Conservation (phyloP, 192 early-diverging fungal genomes). For the Dispira simplex region DNA sequence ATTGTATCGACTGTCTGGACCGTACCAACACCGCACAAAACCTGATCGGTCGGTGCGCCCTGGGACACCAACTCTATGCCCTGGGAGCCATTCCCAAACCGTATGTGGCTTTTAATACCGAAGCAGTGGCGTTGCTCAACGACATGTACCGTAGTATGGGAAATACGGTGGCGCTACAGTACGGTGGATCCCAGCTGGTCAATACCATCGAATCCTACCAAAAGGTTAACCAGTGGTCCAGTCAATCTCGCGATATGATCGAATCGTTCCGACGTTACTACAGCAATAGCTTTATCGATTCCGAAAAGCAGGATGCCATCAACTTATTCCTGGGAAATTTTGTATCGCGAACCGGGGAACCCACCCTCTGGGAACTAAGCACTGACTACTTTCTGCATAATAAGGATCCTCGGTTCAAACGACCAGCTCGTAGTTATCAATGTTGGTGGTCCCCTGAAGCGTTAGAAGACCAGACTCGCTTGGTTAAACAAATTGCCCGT, state of each 20-base stretch:
- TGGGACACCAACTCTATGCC: conserved; percentile 83
- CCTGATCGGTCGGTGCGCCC: conserved; percentile 83
- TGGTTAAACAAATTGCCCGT: conserved; percentile 3
- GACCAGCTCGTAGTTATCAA: conserved; percentile 11
- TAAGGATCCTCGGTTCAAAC: conserved; percentile 21
- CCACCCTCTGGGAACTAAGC: conserved; percentile 59
- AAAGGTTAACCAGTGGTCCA: conserved; percentile 87
- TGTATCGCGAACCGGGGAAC: conserved; percentile 27
- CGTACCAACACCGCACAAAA: conserved; percentile 97
- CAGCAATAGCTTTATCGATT: conserved; percentile 86
- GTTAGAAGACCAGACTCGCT: background rate
- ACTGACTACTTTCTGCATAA: conserved; percentile 71
- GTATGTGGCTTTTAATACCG: conserved; percentile 76
- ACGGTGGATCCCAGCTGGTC: conserved; percentile 94
- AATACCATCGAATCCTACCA: conserved; percentile 98
- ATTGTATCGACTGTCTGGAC: conserved; percentile 97
- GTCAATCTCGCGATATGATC: conserved; percentile 90
- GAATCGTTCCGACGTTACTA: conserved; percentile 86
- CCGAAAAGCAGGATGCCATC: conserved; percentile 94
- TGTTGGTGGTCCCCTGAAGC: conserved; percentile 13
- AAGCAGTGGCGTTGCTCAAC: conserved; percentile 83
- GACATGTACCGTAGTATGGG: conserved; percentile 98
- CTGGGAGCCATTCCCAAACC: conserved; percentile 71
- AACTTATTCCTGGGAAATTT: conserved; percentile 78
- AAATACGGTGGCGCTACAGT: conserved; percentile 89